A percentile compares a stretch with the other conserved stretches of the same genome.
These are phyloP conservation scores for Calonectria naviculata DNA, from an alignment of 2,329 filamentous ascomycete genomes.

Conservation along the genomic window DNA sequence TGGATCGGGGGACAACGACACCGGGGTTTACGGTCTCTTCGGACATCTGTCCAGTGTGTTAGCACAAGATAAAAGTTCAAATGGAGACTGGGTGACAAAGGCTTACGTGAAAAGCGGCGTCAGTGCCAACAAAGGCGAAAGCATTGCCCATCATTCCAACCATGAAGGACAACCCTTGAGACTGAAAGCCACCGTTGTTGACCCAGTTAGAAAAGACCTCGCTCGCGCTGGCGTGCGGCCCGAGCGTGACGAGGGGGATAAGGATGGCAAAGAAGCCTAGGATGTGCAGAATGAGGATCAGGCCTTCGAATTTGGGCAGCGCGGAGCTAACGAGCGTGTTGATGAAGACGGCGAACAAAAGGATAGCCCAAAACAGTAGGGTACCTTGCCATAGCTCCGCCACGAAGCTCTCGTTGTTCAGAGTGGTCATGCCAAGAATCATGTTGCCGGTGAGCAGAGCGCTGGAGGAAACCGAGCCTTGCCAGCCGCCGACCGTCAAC, in stretches of 20 bases:
- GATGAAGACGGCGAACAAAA: slow-evolving; percentile 58
- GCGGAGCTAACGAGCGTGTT: slow-evolving; percentile 59
- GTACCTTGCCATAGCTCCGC: slow-evolving; percentile 60
- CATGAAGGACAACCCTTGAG: slow-evolving; percentile 56
- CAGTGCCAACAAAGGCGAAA: slow-evolving; percentile 46
- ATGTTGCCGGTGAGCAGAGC: slow-evolving; percentile 58
- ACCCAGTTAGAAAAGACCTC: slow-evolving; percentile 57
- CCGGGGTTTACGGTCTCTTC: slow-evolving; percentile 61
- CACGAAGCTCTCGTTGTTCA: slow-evolving; percentile 50
- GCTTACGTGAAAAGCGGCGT: slow-evolving; percentile 45
- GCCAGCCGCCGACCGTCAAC: slow-evolving; percentile 63
- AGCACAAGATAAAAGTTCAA: neutral
- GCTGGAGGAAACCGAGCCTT: slow-evolving; percentile 45
- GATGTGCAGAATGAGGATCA: slow-evolving; percentile 61
- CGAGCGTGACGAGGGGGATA: slow-evolving; percentile 44
- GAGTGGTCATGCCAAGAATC: slow-evolving; percentile 47
- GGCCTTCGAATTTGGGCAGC: slow-evolving; percentile 62
- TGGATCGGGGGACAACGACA: slow-evolving; percentile 59
- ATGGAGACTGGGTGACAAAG: no score
- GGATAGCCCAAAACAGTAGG: slow-evolving; percentile 59
- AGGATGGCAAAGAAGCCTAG: slow-evolving; percentile 47
- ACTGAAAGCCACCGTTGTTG: slow-evolving; percentile 58
- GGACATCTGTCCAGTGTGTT: slow-evolving; percentile 46
- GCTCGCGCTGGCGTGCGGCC: slow-evolving; percentile 43
- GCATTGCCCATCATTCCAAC: slow-evolving; percentile 56